Evolutionary conservation across 108 stramenopile genomes (phyloP).

Genomic region (Poteriospumella lacustris): DNA sequence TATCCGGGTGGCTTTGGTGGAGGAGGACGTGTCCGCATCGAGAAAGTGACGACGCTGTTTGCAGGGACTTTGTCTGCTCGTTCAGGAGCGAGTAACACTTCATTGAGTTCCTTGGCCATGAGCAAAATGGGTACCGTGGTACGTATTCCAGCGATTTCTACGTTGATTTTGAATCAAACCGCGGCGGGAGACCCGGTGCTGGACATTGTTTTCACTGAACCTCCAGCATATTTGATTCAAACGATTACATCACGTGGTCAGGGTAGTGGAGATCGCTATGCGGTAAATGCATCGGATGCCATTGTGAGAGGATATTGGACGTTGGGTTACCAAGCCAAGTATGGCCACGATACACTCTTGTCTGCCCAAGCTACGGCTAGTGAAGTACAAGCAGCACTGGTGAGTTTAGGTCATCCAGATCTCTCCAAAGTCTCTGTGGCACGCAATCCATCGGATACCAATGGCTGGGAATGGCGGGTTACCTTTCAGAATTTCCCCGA

Average conservation of each 20-base stretch:
- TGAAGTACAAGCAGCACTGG: background rate
- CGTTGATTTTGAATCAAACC: background rate
- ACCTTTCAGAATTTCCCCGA: background rate
- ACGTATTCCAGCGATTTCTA: background rate
- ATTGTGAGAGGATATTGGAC: conserved; percentile 17
- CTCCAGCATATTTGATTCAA: background rate
- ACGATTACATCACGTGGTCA: background rate
- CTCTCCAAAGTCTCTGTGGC: background rate
- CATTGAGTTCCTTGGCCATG: background rate
- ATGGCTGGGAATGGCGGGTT: conserved; percentile 3
- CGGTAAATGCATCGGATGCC: background rate
- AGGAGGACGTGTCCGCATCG: background rate
- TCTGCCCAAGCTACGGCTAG: background rate
- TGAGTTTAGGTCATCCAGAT: background rate
- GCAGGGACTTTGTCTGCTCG: background rate
- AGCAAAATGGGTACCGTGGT: background rate
- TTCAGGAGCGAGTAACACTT: background rate
- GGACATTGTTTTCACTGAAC: background rate
- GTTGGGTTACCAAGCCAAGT: background rate
- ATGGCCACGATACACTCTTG: background rate
- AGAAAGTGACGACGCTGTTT: background rate
- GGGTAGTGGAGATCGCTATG: background rate
- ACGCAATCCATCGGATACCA: background rate
- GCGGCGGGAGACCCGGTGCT: background rate
- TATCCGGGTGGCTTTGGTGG: conserved; percentile 1